Evolutionary conservation across 208 protist species (phyloP).

Genomic region (Polymyxa betae): DNA sequence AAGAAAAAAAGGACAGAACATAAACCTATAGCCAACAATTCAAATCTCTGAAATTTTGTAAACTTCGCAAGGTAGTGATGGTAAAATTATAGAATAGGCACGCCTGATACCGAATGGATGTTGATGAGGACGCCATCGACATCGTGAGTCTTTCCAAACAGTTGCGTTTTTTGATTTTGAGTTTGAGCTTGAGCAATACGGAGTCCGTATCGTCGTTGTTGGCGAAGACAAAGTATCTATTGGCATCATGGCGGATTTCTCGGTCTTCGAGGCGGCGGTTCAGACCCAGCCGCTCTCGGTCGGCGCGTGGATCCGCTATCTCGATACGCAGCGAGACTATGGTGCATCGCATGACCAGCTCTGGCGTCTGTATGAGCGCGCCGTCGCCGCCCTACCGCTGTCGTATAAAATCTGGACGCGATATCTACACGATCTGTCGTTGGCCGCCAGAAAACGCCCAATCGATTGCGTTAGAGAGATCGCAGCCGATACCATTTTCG

Average conservation of each 20-base stretch:
- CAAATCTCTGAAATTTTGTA: too few relatives aligned
- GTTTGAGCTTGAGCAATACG: too few relatives aligned
- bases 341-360: neutral
- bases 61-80: too few relatives aligned
- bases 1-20: too few relatives aligned
- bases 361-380: conserved; percentile 47
- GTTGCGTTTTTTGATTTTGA: too few relatives aligned
- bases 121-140: too few relatives aligned
- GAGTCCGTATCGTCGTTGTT: too few relatives aligned
- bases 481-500: neutral
- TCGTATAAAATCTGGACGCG: conserved; percentile 57
- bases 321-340: neutral
- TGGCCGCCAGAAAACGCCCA: neutral
- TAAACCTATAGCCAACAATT: too few relatives aligned
- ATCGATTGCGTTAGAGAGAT: neutral
- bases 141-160: too few relatives aligned
- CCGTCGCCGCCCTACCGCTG: conserved; percentile 29
- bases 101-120: too few relatives aligned
- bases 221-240: neutral
- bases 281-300: neutral
- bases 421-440: neutral
- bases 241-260: conserved; percentile 5
- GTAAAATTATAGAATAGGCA: too few relatives aligned
- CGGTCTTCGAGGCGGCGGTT: conserved; percentile 5
- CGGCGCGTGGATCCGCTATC: neutral